phyloP scores from a whole-genome alignment of 2,329 filamentous ascomycete species.

The Akanthomyces lecanii region DNA sequence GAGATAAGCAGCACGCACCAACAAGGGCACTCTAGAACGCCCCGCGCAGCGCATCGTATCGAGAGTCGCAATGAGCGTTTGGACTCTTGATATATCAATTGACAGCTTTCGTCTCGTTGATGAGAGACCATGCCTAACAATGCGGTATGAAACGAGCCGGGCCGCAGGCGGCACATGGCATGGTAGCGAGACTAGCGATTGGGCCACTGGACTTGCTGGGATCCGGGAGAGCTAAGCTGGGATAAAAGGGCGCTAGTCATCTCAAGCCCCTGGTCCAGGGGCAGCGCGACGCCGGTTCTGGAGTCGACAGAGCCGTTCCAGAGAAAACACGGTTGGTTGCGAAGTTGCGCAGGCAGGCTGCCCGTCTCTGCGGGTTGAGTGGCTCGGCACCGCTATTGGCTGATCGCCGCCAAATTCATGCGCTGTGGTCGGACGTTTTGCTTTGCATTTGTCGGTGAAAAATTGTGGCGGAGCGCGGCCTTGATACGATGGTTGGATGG shows the following conservation, averaged over 20 bases:
- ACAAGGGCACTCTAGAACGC: neutral
- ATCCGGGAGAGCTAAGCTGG: conserved; percentile 5
- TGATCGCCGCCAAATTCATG: neutral
- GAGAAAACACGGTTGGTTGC: neutral
- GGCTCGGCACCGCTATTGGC: neutral
- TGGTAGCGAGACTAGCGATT: conserved; percentile 11
- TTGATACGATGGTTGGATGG: neutral
- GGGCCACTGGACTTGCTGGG: conserved; percentile 5
- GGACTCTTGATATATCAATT: neutral
- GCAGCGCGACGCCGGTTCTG: neutral
- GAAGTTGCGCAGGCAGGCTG: neutral
- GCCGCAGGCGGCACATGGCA: conserved; percentile 12
- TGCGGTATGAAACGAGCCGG: conserved; percentile 14
- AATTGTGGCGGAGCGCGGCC: neutral
- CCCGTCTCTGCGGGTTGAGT: neutral
- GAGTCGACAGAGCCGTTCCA: neutral
- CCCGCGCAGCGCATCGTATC: neutral
- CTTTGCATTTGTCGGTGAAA: neutral
- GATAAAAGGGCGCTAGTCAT: neutral
- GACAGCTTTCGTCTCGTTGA: conserved; percentile 7
- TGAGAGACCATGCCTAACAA: neutral
- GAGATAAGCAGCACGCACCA: neutral
- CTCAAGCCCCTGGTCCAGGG: conserved; percentile 10
- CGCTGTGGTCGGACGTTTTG: neutral
- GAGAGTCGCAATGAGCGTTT: neutral